These are phyloP conservation scores for Apiospora phragmitis DNA, from an alignment of 2,329 filamentous ascomycete species.

Conservation along the genomic window DNA sequence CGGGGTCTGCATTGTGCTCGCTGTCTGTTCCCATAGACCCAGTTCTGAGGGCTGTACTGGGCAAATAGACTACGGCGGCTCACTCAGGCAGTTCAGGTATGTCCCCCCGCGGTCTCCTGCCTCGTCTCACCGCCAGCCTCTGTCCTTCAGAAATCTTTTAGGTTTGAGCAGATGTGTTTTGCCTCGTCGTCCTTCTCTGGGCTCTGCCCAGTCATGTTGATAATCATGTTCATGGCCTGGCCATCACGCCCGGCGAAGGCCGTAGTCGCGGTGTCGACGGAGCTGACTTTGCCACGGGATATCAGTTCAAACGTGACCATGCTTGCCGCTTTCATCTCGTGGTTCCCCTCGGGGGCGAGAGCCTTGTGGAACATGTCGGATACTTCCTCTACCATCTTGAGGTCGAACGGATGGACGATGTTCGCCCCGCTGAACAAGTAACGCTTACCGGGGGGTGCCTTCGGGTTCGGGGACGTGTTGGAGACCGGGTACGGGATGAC, in stretches of 20 bases:
- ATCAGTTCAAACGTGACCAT: slow-evolving; percentile 43
- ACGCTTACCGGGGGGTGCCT: slow-evolving; percentile 37
- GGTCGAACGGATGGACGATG: slow-evolving; percentile 41
- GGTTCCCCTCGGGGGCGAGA: slow-evolving; percentile 23
- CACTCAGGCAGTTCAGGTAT: slow-evolving; percentile 15
- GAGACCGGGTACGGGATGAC: slow-evolving; percentile 24
- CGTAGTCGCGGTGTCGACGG: slow-evolving; percentile 37
- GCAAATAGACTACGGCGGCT: neutral
- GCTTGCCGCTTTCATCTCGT: slow-evolving; percentile 29
- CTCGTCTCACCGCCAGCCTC: slow-evolving; percentile 10
- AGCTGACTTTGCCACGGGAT: slow-evolving; percentile 37
- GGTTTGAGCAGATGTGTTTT: slow-evolving; percentile 38
- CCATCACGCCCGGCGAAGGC: slow-evolving; percentile 46
- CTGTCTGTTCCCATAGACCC: neutral
- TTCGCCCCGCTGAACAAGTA: slow-evolving; percentile 44
- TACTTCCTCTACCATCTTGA: slow-evolving; percentile 31
- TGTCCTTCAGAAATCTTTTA: slow-evolving; percentile 19
- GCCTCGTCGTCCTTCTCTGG: slow-evolving; percentile 36
- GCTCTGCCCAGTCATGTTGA: slow-evolving; percentile 42
- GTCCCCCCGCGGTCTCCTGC: slow-evolving; percentile 11
- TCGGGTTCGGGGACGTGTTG: slow-evolving; percentile 40
- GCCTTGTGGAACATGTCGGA: slow-evolving; percentile 27
- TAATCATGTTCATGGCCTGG: slow-evolving; percentile 42
- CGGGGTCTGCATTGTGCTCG: neutral
- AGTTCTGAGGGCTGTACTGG: no score